phyloP scores from a whole-genome alignment of 192 early-diverging fungal species.

The Cetraspora pellucida region DNA sequence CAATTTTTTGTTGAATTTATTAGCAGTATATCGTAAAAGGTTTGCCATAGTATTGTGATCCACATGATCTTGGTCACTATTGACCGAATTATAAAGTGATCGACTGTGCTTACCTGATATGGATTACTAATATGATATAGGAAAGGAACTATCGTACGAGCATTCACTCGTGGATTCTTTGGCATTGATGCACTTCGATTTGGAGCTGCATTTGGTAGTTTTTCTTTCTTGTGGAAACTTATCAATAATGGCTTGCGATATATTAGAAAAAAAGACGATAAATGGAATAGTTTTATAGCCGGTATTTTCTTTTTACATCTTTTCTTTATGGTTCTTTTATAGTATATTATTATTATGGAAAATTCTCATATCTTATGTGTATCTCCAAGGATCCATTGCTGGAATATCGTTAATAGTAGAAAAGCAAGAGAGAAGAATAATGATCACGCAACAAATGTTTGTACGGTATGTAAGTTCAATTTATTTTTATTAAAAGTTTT shows the following conservation, averaged over 20 bases:
- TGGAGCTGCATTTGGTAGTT: slow-evolving; percentile 75
- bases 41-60: neutral
- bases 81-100: neutral
- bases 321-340: neutral
- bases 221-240: slow-evolving; percentile 74
- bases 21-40: slow-evolving; percentile 26
- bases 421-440: slow-evolving; percentile 54
- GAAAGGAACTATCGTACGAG: slow-evolving; percentile 6
- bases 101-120: neutral
- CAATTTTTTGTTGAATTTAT: slow-evolving; percentile 27
- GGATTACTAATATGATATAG: neutral
- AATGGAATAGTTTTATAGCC: slow-evolving; percentile 55
- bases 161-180: slow-evolving; percentile 51
- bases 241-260: slow-evolving; percentile 65
- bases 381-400: slow-evolving; percentile 49
- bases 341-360: neutral
- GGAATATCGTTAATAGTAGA: slow-evolving; percentile 58
- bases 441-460: slow-evolving; percentile 61
- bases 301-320: slow-evolving; percentile 35
- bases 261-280: slow-evolving; percentile 55
- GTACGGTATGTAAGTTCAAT: slow-evolving; percentile 47
- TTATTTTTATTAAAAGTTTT: neutral
- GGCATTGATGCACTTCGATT: slow-evolving; percentile 64
- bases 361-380: neutral
- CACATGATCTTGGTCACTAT: neutral